Conservation (phyloP, 2,329 filamentous ascomycete species). For the Lithohypha guttulata region DNA sequence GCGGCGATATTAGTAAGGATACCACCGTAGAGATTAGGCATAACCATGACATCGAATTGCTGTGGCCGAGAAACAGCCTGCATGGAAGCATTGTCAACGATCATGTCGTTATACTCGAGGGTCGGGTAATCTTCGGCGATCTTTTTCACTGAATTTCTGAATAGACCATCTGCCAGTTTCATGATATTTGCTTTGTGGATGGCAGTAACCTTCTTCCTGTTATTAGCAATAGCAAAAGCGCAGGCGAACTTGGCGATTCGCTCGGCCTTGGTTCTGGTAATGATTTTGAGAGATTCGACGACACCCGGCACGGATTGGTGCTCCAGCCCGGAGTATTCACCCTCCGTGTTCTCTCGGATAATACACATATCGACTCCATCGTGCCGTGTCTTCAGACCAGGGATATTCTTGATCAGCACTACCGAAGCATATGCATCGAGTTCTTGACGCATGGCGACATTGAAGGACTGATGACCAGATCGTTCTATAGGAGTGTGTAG, state of each 20-base stretch:
- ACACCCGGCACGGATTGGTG: conserved; percentile 95
- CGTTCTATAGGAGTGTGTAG: conserved; percentile 94
- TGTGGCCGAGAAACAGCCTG: conserved; percentile 92
- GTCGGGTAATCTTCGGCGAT: conserved; percentile 92
- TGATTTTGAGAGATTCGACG: conserved; percentile 99
- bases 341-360: conserved; percentile 99
- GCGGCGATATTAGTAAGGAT: conserved; percentile 98
- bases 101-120: conserved; percentile 97
- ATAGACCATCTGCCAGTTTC: conserved; percentile 98
- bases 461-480: conserved; percentile 98
- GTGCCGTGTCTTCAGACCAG: conserved; percentile 94
- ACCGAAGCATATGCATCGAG: conserved; percentile 99
- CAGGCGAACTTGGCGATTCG: conserved; percentile 99
- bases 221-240: conserved; percentile 94
- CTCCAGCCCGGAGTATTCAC: conserved; percentile 97
- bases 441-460: conserved; percentile 96
- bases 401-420: conserved; percentile 98
- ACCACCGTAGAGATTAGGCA: conserved; percentile 92
- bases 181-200: conserved; percentile 99
- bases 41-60: conserved; percentile 99
- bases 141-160: conserved; percentile 93
- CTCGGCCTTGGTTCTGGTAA: conserved; percentile 97
- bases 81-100: conserved; percentile 99
- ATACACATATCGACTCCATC: conserved; percentile 97
- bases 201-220: conserved; percentile 98